Conservation (phyloP, 73 alveolate genomes). For the Tetrahymena malaccensis region DNA sequence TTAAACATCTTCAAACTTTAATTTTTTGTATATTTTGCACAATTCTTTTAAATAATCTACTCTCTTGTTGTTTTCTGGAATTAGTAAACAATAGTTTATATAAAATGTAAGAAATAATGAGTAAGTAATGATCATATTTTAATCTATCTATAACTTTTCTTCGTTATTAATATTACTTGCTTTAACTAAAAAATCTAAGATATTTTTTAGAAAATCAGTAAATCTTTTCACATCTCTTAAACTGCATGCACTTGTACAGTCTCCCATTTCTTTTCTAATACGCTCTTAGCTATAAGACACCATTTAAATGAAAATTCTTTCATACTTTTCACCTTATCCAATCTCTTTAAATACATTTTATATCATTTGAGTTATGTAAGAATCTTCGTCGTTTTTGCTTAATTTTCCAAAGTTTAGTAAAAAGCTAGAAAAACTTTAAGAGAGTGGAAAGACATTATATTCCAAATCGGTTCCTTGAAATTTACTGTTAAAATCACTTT, state of each 20-base stretch:
- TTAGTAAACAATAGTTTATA: neutral
- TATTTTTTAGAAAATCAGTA: neutral
- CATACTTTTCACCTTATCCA: neutral
- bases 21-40: neutral
- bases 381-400: slow-evolving; percentile 34
- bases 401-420: slow-evolving; percentile 37
- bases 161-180: neutral
- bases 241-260: neutral
- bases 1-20: neutral
- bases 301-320: neutral
- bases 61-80: neutral
- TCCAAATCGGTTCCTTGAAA: neutral
- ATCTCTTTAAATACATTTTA: neutral
- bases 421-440: slow-evolving; percentile 49
- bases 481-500: neutral
- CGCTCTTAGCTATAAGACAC: neutral
- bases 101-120: neutral
- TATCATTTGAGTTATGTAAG: slow-evolving; percentile 38
- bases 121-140: neutral
- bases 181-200: neutral
- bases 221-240: neutral
- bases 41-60: neutral
- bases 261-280: neutral
- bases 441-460: slow-evolving; percentile 55
- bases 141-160: neutral